These are phyloP conservation scores for Panus rudis DNA, from an alignment of 768 basidiomycete species.

Conservation along the genomic window DNA sequence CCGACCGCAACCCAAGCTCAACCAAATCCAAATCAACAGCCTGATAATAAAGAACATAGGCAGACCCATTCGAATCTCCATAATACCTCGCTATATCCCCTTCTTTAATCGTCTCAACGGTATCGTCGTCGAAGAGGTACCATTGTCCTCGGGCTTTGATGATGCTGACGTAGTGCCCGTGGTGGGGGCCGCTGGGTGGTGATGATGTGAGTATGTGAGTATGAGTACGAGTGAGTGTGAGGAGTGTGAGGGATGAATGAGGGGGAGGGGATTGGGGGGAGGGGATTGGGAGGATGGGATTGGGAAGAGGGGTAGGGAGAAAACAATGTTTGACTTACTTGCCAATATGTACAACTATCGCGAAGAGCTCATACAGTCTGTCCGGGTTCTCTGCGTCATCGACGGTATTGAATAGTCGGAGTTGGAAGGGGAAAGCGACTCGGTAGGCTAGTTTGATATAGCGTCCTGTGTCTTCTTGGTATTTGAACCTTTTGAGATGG, in stretches of 20 bases:
- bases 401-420: conserved; percentile 94
- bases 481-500: conserved; percentile 98
- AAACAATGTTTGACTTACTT: conserved; percentile 51
- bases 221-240: too few species aligned
- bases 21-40: conserved; percentile 77
- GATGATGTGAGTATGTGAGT: too few species aligned
- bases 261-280: too few species aligned
- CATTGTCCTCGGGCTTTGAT: conserved; percentile 78
- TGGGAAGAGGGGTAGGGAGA: conserved; percentile 4
- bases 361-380: conserved; percentile 88
- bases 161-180: conserved; percentile 96
- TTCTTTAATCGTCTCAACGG: conserved; percentile 82
- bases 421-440: conserved; percentile 92
- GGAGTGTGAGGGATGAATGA: too few species aligned
- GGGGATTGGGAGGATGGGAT: too few species aligned
- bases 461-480: conserved; percentile 83
- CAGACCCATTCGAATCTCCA: conserved; percentile 85
- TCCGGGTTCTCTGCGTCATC: conserved; percentile 92
- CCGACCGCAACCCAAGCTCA: conserved; percentile 44
- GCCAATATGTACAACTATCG: conserved; percentile 98
- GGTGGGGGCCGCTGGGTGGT: conserved; percentile 84
- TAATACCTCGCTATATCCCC: conserved; percentile 89
- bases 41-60: conserved; percentile 97
- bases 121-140: conserved; percentile 95
- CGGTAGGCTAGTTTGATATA: conserved; percentile 96